Conservation (phyloP, 305 asterid genomes). For the Plantago rigida region DNA sequence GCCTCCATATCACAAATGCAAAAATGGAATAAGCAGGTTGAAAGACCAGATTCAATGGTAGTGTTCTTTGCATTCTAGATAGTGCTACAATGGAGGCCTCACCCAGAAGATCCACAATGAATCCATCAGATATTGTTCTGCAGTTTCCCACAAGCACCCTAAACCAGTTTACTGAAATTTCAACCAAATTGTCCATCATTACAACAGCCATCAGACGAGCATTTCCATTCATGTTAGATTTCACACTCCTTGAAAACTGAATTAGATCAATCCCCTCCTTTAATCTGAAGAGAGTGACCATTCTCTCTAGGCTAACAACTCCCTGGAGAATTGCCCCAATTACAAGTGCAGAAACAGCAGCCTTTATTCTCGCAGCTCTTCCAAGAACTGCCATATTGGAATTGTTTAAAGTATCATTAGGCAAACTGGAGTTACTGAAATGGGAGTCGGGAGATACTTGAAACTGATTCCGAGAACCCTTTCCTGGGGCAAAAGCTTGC, state of each 20-base stretch:
- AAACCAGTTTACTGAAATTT: conserved; percentile 88
- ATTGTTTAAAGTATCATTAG: conserved; percentile 44
- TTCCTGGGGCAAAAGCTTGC: conserved; percentile 66
- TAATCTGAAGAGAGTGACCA: conserved; percentile 71
- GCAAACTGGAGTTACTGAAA: conserved; percentile 26
- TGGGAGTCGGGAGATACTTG: conserved; percentile 13
- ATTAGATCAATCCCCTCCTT: conserved; percentile 83
- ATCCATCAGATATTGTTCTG: conserved; percentile 79
- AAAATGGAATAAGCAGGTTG: conserved; percentile 85
- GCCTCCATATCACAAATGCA: conserved; percentile 78
- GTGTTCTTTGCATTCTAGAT: conserved; percentile 71
- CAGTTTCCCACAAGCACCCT: conserved; percentile 97
- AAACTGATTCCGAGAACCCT: conserved; percentile 35
- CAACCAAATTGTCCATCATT: conserved; percentile 68
- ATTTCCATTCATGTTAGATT: conserved; percentile 73
- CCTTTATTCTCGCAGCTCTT: conserved; percentile 52
- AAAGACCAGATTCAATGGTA: conserved; percentile 62
- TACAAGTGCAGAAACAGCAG: conserved; percentile 79
- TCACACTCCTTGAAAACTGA: conserved; percentile 68
- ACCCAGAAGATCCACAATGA: conserved; percentile 77
- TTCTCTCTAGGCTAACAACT: conserved; percentile 79
- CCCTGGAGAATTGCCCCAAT: conserved; percentile 86
- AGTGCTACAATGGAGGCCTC: conserved; percentile 80
- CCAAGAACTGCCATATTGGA: conserved; percentile 43
- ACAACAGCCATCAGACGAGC: conserved; percentile 56